Percentiles rank a stretch among this genome's conserved stretches.
phyloP scores from a whole-genome alignment of 2,329 filamentous ascomycete species.

The Biscogniauxia sp. region DNA sequence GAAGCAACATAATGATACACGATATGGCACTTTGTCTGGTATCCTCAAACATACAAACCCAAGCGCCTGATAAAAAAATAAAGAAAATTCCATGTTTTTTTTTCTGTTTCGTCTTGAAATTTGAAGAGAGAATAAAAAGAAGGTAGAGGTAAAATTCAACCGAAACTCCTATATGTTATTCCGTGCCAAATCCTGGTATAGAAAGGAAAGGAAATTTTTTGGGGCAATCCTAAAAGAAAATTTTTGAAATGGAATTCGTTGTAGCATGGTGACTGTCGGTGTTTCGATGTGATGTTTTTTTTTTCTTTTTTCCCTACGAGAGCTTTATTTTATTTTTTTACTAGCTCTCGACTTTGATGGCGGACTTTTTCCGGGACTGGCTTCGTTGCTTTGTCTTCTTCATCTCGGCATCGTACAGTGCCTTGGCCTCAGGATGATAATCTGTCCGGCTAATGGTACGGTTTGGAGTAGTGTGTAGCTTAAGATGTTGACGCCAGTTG shows the following conservation, averaged over 20 bases:
- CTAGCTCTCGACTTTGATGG: conserved; percentile 13
- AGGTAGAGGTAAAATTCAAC: background rate
- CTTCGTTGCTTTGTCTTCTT: conserved; percentile 24
- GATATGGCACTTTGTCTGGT: background rate
- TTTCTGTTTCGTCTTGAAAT: background rate
- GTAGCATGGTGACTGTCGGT: background rate
- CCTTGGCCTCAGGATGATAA: conserved; percentile 28
- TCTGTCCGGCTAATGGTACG: conserved; percentile 33
- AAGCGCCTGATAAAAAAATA: background rate
- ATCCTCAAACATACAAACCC: conserved; percentile 1
- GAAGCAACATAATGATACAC: background rate
- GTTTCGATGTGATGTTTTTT: too few species aligned
- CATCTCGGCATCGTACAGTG: conserved; percentile 22
- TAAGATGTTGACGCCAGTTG: conserved; percentile 39
- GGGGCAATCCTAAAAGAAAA: background rate
- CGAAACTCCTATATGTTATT: background rate
- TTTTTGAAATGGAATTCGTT: background rate
- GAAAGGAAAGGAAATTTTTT: background rate
- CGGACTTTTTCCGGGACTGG: conserved; percentile 20
- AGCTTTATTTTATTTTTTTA: background rate
- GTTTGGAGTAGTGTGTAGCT: conserved; percentile 34
- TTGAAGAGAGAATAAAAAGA: background rate
- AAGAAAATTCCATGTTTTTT: background rate
- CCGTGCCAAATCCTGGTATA: background rate
- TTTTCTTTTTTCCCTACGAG: background rate